Evolutionary conservation across 345 rosid genomes (phyloP).

Genomic region (Ceriops decandra): DNA sequence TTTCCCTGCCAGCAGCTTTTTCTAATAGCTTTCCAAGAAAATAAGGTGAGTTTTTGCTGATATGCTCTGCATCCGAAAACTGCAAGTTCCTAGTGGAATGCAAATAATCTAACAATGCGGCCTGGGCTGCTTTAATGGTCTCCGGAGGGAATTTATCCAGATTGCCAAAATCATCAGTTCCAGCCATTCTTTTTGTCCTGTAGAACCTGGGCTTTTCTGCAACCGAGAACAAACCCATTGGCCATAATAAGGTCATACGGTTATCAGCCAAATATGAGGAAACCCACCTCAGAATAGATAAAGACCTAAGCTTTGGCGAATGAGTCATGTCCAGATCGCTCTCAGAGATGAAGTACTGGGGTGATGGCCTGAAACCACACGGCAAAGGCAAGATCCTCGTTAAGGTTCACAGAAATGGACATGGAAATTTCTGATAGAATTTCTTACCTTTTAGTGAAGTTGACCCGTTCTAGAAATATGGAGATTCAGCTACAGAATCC

Average conservation of each 20-base stretch:
- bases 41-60: slow-evolving; percentile 66
- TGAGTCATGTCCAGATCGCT: slow-evolving; percentile 30
- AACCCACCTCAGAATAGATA: slow-evolving; percentile 43
- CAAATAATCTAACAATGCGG: slow-evolving; percentile 73
- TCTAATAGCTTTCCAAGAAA: slow-evolving; percentile 41
- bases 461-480: no score
- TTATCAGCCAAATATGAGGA: slow-evolving; percentile 26
- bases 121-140: slow-evolving; percentile 45
- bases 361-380: neutral
- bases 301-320: slow-evolving; percentile 32
- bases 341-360: neutral
- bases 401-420: no score
- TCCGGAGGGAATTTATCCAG: slow-evolving; percentile 24
- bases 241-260: slow-evolving; percentile 23
- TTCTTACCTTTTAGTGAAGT: no score
- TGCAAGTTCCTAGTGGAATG: slow-evolving; percentile 54
- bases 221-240: slow-evolving; percentile 17
- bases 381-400: no score
- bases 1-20: slow-evolving; percentile 31
- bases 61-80: slow-evolving; percentile 63
- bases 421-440: no score
- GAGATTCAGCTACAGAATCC: no score
- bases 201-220: slow-evolving; percentile 42
- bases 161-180: neutral
- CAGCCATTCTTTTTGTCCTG: slow-evolving; percentile 21